Evolutionary conservation across 192 early-diverging fungal genomes (phyloP), one percentile per base, ranked within the genome.

Genomic region (Jimgerdemannia flammicorona): DNA sequence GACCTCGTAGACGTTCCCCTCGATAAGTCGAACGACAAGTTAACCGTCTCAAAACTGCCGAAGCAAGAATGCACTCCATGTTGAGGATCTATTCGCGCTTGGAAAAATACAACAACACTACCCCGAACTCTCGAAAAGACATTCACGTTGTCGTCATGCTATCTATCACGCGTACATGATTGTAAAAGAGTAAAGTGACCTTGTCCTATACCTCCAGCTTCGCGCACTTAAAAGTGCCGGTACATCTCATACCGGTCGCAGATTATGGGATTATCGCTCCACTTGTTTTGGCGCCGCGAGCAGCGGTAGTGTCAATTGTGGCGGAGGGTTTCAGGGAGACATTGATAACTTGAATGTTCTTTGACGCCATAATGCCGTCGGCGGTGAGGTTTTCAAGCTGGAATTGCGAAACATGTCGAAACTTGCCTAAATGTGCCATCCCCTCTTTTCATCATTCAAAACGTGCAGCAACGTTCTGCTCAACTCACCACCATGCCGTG

Each of bases 201-300:
- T 54, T 54, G 14, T 14, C 6, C 2, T 85, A 54, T 44, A 68
- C 69, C 8, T 64, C 69, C 40, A 90, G 69, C 7, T 79, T 82
- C 29, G 73, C 78, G 65, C 89, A 90, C 43, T 73, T 44, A 72
- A 29, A 85, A 83, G 72, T 90, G 88, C 78, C 70, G 89, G 72
- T 86, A 89, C 6, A 67, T 65, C 29, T 87, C 83, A 49, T 88
- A 90, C 64, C 88, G 86, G 75, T 90, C 89, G 76, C 89, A 90
- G 4, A 85, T 84, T 49, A 90, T 73, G 19, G 87, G 86, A 64
- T 87, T 75, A 19, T 74, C 88, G 64, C 85, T 83, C 49, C 89
- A 90, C n/a, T 78, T 43, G 19, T 78, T 78, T 18, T 74, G 40
- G 66, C 77, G 73, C 0, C 19, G 2, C 17, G 69, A 14, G 10